Conservation (phyloP, 129 eudicot genomes). For the Rutidosis leptorrhynchoides region DNA sequence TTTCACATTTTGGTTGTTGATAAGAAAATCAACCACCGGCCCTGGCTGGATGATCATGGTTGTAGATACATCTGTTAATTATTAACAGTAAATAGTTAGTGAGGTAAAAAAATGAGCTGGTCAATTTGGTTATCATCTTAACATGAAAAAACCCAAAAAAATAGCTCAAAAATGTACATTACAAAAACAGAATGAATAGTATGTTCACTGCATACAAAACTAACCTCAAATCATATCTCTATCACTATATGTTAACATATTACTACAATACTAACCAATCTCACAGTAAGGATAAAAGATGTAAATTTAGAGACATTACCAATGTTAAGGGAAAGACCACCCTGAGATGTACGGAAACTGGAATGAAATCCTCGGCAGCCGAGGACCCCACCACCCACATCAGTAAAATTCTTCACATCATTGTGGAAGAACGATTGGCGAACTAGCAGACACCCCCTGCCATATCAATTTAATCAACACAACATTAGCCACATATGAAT, state of each 20-base stretch:
- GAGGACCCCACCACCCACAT: slow-evolving; percentile 87
- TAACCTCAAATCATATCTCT: too few species aligned
- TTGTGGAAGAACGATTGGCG: slow-evolving; percentile 75
- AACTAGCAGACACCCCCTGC: slow-evolving; percentile 75
- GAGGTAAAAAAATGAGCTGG: too few species aligned
- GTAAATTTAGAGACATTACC: slow-evolving; percentile 34
- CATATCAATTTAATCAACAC: background rate
- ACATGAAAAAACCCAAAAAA: background rate
- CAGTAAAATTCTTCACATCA: slow-evolving; percentile 54
- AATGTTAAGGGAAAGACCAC: slow-evolving; percentile 74
- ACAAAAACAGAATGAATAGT: too few species aligned
- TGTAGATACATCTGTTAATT: slow-evolving; percentile 70
- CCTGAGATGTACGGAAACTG: slow-evolving; percentile 72
- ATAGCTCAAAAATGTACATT: background rate
- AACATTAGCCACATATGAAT: background rate
- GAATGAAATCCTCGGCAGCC: slow-evolving; percentile 90
- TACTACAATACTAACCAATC: background rate
- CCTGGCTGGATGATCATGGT: slow-evolving; percentile 91
- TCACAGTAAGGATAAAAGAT: background rate
- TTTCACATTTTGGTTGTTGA: slow-evolving; percentile 61
- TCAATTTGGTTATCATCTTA: too few species aligned
- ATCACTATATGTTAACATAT: too few species aligned
- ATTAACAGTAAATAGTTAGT: background rate
- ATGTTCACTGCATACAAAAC: background rate
- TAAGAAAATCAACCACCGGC: slow-evolving; percentile 73